phyloP scores from a whole-genome alignment of 371 early-diverging fungal species.

The Rhizopus microsporus region DNA sequence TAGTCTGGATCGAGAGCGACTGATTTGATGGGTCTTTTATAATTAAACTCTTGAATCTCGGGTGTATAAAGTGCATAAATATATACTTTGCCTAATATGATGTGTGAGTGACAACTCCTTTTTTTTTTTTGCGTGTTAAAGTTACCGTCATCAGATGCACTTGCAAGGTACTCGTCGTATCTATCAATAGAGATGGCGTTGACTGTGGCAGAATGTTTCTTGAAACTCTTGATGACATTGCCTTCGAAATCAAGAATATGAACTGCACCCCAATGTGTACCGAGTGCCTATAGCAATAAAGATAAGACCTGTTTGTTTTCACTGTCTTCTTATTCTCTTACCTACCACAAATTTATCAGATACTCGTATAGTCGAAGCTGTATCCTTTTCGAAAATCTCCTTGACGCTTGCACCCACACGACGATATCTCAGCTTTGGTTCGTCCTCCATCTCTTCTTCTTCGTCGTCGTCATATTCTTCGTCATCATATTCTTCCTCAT shows the following conservation, averaged over 20 bases:
- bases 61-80: slow-evolving; percentile 72
- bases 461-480: slow-evolving; percentile 50
- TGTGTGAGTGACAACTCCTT: not conserved
- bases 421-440: slow-evolving; percentile 89
- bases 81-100: slow-evolving; percentile 67
- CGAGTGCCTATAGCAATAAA: slow-evolving; percentile 68
- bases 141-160: slow-evolving; percentile 91
- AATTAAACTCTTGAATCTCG: slow-evolving; percentile 67
- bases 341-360: slow-evolving; percentile 84
- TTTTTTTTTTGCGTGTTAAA: not conserved
- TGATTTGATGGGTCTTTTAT: slow-evolving; percentile 86
- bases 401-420: slow-evolving; percentile 75
- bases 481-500: slow-evolving; percentile 46
- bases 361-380: slow-evolving; percentile 76
- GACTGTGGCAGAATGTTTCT: slow-evolving; percentile 80
- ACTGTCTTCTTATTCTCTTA: not conserved
- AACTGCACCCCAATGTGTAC: slow-evolving; percentile 93
- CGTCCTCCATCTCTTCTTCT: slow-evolving; percentile 72
- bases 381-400: slow-evolving; percentile 83
- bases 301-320: slow-evolving; percentile 3
- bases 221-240: slow-evolving; percentile 79
- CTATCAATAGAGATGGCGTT: slow-evolving; percentile 83
- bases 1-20: slow-evolving; percentile 90
- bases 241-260: slow-evolving; percentile 92
- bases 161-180: slow-evolving; percentile 87